These are phyloP conservation scores for Fusarium zealandicum DNA, from an alignment of 2,329 filamentous ascomycete species.

Conservation along the genomic window DNA sequence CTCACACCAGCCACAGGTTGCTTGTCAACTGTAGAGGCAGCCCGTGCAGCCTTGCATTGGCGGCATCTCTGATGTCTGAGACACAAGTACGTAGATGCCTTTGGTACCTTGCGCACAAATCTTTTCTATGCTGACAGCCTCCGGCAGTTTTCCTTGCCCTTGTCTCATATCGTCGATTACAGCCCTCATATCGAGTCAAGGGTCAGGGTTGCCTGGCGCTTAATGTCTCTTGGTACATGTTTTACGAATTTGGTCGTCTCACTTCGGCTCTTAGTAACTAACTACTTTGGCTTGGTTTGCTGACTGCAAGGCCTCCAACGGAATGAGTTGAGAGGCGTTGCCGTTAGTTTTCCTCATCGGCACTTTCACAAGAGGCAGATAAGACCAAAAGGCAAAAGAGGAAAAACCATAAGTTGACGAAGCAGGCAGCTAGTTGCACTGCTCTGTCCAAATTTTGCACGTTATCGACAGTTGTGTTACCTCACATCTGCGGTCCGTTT, in stretches of 20 bases:
- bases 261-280: constrained; percentile 32
- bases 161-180: constrained; percentile 16
- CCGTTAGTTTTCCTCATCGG: background rate
- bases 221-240: constrained; percentile 17
- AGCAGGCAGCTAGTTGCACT: too few relatives aligned
- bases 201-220: constrained; percentile 29
- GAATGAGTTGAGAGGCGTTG: constrained; percentile 1
- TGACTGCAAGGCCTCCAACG: constrained; percentile 33
- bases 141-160: constrained; percentile 27
- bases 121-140: constrained; percentile 26
- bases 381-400: background rate
- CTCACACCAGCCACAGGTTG: constrained; percentile 8
- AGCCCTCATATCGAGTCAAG: constrained; percentile 16
- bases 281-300: constrained; percentile 4
- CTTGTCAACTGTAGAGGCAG: constrained; percentile 31
- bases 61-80: constrained; percentile 2
- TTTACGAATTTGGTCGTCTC: constrained; percentile 26
- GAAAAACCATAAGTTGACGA: background rate
- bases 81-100: background rate
- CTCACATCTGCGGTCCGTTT: constrained; percentile 25
- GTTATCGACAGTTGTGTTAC: constrained; percentile 3
- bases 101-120: constrained; percentile 14
- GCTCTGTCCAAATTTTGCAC: too few relatives aligned
- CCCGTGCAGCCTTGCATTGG: constrained; percentile 29
- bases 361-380: too few relatives aligned